Evolutionary conservation across 2,329 filamentous ascomycete species (phyloP), one percentile per base, ranked within the genome.

Genomic region (Pyricularia pennisetigena): DNA sequence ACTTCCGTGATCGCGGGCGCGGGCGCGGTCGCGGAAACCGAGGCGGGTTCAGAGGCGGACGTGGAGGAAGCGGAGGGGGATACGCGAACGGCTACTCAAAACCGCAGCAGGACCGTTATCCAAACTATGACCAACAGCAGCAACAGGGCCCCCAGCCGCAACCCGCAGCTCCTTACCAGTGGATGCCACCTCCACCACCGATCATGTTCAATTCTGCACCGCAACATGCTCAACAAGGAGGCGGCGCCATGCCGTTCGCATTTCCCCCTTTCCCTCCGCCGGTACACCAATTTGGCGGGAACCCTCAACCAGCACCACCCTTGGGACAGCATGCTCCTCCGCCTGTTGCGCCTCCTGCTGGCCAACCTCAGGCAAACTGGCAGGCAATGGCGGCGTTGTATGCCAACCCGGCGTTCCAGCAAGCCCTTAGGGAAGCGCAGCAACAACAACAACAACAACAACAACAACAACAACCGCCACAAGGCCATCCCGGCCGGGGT

Each of bases 1-100:
- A 82, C 62, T 78, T 75, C 67, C 78, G 83, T 71, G 84, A 84
- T 59, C 78, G 82, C 69, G 81, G 81, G 16, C 75, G 79, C 26
- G 75, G 76, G 28, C 70, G 73, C 12, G 69, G 72, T 10, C 74
- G 79, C 26, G 79, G 79, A 0, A 76, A 75, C 61, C 79, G 73
- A 70, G 79, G 74, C 68, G 80, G 30, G 71, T 65, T 65, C 30
- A 30, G 64, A 26, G 59, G 59, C 2, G 59, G 75, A 62, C 76
- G 77, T 49, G 75, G 78, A 57, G 79, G 78, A 3, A 71, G 75
- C 3, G 75, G 76, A 3, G 75, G 79, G 4, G 75, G 79, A 16
- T 78, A 59, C 41, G 23, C 65, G n/a, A 49, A 66, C 24, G 65
- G 41, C 6, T 26, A 66, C 65, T 66, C 65, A 4, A 49, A 66